These are phyloP conservation scores for Kwoniella newhampshirensis DNA, from an alignment of 768 basidiomycete species.

Conservation along the genomic window DNA sequence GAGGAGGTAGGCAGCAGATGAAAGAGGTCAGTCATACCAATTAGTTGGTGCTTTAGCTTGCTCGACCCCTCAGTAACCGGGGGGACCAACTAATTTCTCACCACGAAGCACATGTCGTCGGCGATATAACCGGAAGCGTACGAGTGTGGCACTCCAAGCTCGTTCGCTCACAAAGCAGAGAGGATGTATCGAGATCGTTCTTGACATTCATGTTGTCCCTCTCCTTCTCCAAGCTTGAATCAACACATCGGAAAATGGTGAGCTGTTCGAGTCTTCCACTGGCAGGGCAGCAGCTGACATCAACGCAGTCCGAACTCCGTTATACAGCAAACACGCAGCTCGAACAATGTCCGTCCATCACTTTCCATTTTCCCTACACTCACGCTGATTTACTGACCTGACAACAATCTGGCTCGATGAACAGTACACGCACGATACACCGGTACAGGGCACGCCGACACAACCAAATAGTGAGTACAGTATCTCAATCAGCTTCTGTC, in stretches of 20 bases:
- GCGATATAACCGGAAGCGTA: slow-evolving; percentile 6
- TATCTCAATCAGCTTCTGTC: not conserved
- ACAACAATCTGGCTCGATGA: too few species aligned
- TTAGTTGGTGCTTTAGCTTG: too few species aligned
- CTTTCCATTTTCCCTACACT: not conserved
- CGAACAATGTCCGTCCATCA: slow-evolving; percentile 74
- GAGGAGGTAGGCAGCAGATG: too few species aligned
- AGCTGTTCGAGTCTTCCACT: not conserved
- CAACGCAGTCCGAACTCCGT: slow-evolving; percentile 71
- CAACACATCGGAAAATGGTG: too few species aligned
- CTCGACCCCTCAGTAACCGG: too few species aligned
- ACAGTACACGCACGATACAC: slow-evolving; percentile 93
- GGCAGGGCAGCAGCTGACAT: not conserved
- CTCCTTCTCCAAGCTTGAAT: too few species aligned
- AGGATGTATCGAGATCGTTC: too few species aligned
- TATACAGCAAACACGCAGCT: slow-evolving; percentile 96
- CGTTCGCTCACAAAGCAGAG: too few species aligned
- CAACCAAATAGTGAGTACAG: slow-evolving; percentile 82
- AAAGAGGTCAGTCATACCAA: too few species aligned
- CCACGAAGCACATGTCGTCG: not conserved
- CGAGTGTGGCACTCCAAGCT: slow-evolving; percentile 7
- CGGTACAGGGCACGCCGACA: slow-evolving; percentile 94
- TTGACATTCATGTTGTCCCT: too few species aligned
- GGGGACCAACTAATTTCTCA: too few species aligned
- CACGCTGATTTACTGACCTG: not conserved